phyloP scores from a whole-genome alignment of 176 grass and related monocot species.

The Tillandsia fasciculata region DNA sequence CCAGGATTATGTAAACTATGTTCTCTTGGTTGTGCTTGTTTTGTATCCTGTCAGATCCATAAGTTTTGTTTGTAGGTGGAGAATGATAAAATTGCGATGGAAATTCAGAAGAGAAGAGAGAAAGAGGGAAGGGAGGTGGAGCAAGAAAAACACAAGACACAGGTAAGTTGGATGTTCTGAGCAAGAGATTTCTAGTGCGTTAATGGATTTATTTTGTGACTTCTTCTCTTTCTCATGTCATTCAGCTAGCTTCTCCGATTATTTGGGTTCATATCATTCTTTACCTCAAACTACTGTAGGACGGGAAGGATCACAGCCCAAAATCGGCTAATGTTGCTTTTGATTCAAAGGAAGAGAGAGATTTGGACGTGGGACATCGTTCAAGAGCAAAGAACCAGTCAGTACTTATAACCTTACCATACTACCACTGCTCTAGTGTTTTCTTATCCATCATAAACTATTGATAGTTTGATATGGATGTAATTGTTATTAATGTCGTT shows the following conservation, averaged over 20 bases:
- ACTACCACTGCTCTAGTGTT: background rate
- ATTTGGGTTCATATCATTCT: slow-evolving; percentile 87
- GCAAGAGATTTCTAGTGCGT: slow-evolving; percentile 21
- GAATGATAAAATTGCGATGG: slow-evolving; percentile 70
- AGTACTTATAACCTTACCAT: slow-evolving; percentile 5
- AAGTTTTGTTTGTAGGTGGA: slow-evolving; percentile 37
- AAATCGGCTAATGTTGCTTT: slow-evolving; percentile 36
- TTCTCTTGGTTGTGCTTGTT: background rate
- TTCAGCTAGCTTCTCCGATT: slow-evolving; percentile 98
- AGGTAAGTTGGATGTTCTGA: slow-evolving; percentile 41
- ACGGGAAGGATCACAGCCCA: slow-evolving; percentile 43
- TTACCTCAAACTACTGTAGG: slow-evolving; percentile 99
- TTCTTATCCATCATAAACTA: background rate
- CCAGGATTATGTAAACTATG: background rate
- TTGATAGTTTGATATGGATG: background rate
- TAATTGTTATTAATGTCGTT: too few species aligned
- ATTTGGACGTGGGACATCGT: slow-evolving; percentile 28
- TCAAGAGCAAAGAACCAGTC: slow-evolving; percentile 38
- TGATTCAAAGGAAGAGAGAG: slow-evolving; percentile 34
- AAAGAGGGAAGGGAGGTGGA: slow-evolving; percentile 65
- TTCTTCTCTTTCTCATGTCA: slow-evolving; percentile 68
- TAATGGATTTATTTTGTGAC: slow-evolving; percentile 35
- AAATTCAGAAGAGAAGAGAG: slow-evolving; percentile 85
- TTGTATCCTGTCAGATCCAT: background rate
- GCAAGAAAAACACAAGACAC: slow-evolving; percentile 42